Evolutionary conservation across 495 filamentous ascomycete species (phyloP).

Genomic region (Aspergillus cristatus): DNA sequence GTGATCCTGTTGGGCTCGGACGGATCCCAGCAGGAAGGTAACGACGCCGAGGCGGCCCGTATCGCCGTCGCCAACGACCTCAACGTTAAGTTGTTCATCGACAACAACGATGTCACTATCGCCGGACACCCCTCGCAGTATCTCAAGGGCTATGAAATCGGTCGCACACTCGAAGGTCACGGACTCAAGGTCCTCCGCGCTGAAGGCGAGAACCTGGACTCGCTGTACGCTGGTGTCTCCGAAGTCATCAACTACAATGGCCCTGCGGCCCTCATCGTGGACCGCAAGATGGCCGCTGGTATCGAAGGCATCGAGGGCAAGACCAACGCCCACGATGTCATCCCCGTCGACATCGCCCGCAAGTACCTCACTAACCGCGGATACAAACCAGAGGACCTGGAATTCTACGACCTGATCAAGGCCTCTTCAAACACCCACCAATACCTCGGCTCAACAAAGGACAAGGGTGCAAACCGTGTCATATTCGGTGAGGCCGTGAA

Average conservation of each 20-base stretch:
- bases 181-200: constrained; percentile 27
- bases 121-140: constrained; percentile 31
- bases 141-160: constrained; percentile 26
- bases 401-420: constrained; percentile 34
- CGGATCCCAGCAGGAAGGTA: constrained; percentile 35
- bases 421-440: constrained; percentile 24
- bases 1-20: constrained; percentile 29
- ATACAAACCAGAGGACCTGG: constrained; percentile 24
- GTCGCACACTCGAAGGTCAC: constrained; percentile 22
- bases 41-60: constrained; percentile 31
- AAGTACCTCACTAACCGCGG: constrained; percentile 32
- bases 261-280: constrained; percentile 25
- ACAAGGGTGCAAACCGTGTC: constrained; percentile 26
- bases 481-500: constrained; percentile 35
- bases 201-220: constrained; percentile 26
- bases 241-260: constrained; percentile 25
- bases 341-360: constrained; percentile 28
- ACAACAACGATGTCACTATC: constrained; percentile 36
- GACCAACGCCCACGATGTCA: constrained; percentile 28
- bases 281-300: constrained; percentile 29
- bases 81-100: constrained; percentile 32
- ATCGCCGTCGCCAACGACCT: constrained; percentile 28
- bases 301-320: constrained; percentile 28
- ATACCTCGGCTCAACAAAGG: constrained; percentile 24
- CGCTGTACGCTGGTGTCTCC: constrained; percentile 21